Conservation (phyloP, 306 rosid genomes). For the Abrus precatorius region DNA sequence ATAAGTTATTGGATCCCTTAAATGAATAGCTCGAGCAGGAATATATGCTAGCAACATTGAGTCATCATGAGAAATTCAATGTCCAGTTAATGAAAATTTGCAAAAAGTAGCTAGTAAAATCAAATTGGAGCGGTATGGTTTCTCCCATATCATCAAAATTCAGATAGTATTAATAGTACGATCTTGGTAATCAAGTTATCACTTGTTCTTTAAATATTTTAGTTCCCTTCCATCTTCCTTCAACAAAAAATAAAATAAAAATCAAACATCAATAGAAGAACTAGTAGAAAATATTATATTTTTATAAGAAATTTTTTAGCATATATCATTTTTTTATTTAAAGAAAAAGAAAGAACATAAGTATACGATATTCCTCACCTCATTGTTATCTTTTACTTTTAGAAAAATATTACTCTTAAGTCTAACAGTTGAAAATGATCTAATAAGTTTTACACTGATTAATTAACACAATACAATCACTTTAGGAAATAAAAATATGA, state of each 20-base stretch:
- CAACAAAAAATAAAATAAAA: neutral
- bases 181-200: slow-evolving; percentile 8
- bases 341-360: too few relatives aligned
- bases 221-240: neutral
- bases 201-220: neutral
- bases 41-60: neutral
- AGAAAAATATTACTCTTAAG: neutral
- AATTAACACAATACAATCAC: neutral
- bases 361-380: neutral
- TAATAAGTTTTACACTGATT: neutral
- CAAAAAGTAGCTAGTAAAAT: neutral
- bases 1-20: neutral
- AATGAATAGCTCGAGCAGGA: neutral
- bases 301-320: too few relatives aligned
- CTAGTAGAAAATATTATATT: too few relatives aligned
- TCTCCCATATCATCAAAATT: neutral
- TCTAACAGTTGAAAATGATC: neutral
- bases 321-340: neutral
- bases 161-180: slow-evolving; percentile 8
- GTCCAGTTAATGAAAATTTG: neutral
- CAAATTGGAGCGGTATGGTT: neutral
- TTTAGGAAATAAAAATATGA: neutral
- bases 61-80: neutral
- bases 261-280: too few relatives aligned
- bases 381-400: neutral